These are phyloP conservation scores for Microsporum canis DNA, from an alignment of 2,329 filamentous ascomycete species.

Conservation along the genomic window DNA sequence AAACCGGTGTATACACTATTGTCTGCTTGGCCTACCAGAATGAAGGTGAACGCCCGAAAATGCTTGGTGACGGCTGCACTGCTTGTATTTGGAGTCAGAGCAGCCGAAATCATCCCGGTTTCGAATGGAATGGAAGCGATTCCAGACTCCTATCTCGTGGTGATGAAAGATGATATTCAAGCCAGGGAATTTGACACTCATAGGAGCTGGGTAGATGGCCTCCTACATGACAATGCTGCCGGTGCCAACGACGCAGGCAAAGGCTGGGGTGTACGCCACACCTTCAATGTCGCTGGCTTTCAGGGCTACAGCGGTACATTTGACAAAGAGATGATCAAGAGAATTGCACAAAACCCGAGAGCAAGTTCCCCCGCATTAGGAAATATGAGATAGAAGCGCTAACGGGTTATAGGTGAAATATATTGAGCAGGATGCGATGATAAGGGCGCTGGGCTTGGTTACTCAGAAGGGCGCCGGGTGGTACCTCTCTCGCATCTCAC, in stretches of 20 bases:
- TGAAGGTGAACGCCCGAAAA: neutral
- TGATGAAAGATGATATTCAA: constrained; percentile 10
- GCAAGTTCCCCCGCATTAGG: neutral
- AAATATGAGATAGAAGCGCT: neutral
- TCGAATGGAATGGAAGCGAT: constrained; percentile 1
- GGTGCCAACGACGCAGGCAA: too few species aligned
- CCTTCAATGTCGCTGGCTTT: constrained; percentile 7
- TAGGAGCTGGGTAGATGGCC: neutral
- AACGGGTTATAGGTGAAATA: constrained; percentile 10
- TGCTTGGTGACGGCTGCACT: neutral
- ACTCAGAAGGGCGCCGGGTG: constrained; percentile 21
- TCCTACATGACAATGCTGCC: neutral
- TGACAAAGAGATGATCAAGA: constrained; percentile 7
- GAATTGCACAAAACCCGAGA: constrained; percentile 5
- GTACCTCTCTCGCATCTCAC: constrained; percentile 28
- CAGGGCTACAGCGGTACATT: constrained; percentile 11
- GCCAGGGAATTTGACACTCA: constrained; percentile 6
- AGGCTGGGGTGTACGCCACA: neutral
- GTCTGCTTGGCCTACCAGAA: neutral
- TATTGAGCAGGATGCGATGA: constrained; percentile 11
- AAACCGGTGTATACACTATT: neutral
- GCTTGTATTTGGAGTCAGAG: neutral
- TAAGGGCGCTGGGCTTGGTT: neutral
- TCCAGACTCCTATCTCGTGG: constrained; percentile 11
- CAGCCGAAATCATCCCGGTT: constrained; percentile 9